These are phyloP conservation scores for Sugiyamaella mastotermitis DNA, from an alignment of 805 yeast genomes.

Conservation along the genomic window DNA sequence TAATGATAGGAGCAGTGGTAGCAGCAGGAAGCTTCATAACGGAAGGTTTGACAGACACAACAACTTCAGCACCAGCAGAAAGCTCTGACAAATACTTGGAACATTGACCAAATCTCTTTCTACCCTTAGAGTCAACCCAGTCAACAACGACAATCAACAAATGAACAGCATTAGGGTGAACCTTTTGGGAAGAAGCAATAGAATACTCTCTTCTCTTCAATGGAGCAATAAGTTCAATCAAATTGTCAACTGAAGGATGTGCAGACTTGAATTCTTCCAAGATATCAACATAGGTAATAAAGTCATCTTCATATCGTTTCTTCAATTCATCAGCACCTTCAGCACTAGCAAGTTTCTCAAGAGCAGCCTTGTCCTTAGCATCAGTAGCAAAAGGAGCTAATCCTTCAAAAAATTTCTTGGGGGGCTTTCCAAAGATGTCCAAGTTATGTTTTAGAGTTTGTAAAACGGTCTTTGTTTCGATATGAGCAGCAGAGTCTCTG, in stretches of 20 bases:
- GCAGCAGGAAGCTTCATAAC: conserved; percentile 93
- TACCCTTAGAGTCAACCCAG: conserved; percentile 83
- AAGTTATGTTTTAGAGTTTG: conserved; percentile 75
- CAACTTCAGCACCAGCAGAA: conserved; percentile 73
- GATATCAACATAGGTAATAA: conserved; percentile 73
- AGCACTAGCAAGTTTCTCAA: conserved; percentile 61
- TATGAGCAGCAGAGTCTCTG: conserved; percentile 45
- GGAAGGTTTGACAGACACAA: conserved; percentile 92
- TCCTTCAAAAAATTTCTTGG: conserved; percentile 86
- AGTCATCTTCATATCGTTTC: conserved; percentile 77
- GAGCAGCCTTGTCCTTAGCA: conserved; percentile 54
- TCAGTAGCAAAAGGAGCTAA: conserved; percentile 69
- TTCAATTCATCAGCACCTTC: conserved; percentile 84
- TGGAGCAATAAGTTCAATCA: conserved; percentile 71
- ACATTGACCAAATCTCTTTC: conserved; percentile 88
- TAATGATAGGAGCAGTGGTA: conserved; percentile 82
- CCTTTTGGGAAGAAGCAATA: conserved; percentile 90
- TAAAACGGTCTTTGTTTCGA: conserved; percentile 74
- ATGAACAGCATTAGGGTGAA: conserved; percentile 88
- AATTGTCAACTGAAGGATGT: conserved; percentile 64
- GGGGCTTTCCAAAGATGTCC: conserved; percentile 92
- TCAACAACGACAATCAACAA: conserved; percentile 91
- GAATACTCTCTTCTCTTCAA: conserved; percentile 96
- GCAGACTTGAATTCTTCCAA: conserved; percentile 75
- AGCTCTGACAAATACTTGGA: conserved; percentile 84